Evolutionary conservation across 73 alveolate species (phyloP).

Genomic region (Paramecium sonneborni): DNA sequence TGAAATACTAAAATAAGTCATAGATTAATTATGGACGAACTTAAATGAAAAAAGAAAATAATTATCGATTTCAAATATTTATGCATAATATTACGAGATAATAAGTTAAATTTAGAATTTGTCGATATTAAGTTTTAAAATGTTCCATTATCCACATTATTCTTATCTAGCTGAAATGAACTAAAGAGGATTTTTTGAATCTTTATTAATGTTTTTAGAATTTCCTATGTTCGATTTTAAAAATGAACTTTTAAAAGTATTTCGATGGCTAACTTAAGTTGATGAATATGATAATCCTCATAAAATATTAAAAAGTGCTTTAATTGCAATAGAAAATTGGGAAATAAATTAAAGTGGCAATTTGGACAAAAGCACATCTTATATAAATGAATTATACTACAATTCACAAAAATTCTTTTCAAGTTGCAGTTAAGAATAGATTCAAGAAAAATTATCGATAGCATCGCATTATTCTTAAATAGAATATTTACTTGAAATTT

Average conservation of each 20-base stretch:
- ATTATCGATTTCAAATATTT: neutral
- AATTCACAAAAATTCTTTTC: neutral
- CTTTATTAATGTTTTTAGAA: neutral
- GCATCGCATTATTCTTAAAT: neutral
- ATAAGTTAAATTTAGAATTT: neutral
- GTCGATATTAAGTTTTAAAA: neutral
- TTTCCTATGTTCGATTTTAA: neutral
- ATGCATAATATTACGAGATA: neutral
- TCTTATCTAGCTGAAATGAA: slow-evolving; percentile 12
- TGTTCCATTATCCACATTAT: neutral
- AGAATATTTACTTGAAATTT: neutral
- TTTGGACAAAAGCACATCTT: neutral
- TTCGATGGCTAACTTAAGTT: neutral
- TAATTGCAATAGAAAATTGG: neutral
- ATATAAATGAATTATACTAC: neutral
- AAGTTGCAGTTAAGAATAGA: neutral
- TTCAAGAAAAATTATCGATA: neutral
- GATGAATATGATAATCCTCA: slow-evolving; percentile 36
- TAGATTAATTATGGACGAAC: neutral
- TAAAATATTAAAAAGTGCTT: neutral
- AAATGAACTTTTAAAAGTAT: slow-evolving; percentile 18
- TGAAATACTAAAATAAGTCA: neutral
- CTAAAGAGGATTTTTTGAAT: neutral
- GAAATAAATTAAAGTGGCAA: neutral
- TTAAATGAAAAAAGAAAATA: neutral